Percentiles rank a stretch among this genome's conserved stretches.
Evolutionary conservation across 805 yeast genomes (phyloP).

Genomic region (Cyberlindnera xylosilytica): DNA sequence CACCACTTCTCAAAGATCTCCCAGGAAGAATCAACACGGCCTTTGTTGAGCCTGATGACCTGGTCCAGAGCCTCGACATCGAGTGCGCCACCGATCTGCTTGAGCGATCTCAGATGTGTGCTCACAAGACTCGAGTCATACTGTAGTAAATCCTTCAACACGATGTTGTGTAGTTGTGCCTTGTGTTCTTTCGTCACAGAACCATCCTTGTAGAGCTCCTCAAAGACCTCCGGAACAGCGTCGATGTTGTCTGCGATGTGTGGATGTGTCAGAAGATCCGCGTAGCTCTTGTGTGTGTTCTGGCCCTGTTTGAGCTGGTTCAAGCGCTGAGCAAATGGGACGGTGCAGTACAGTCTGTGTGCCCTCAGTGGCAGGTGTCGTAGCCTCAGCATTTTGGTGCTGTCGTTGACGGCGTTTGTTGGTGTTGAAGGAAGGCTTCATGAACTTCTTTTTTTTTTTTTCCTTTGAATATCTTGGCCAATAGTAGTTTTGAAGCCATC

Average conservation of each 20-base stretch:
- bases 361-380: background rate
- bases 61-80: conserved; percentile 27
- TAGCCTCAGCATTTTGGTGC: background rate
- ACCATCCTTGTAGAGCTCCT: conserved; percentile 2
- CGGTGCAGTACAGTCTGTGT: background rate
- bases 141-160: conserved; percentile 23
- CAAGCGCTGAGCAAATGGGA: background rate
- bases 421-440: background rate
- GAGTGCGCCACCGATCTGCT: conserved; percentile 21
- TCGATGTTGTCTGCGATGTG: conserved; percentile 6
- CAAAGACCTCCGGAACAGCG: conserved; percentile 10
- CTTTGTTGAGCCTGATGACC: conserved; percentile 46
- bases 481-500: too few relatives aligned
- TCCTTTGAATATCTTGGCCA: too few relatives aligned
- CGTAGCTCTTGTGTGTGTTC: background rate
- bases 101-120: conserved; percentile 28
- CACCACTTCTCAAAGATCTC: conserved; percentile 38
- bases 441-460: too few relatives aligned
- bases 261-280: conserved; percentile 5
- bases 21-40: conserved; percentile 49
- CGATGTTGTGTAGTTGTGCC: conserved; percentile 20
- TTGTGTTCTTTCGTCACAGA: background rate
- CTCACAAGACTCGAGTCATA: conserved; percentile 32
- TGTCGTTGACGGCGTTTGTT: background rate
- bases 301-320: background rate